These are phyloP conservation scores for Phascolomyces articulosus DNA, from an alignment of 371 early-diverging fungal species.

Conservation along the genomic window DNA sequence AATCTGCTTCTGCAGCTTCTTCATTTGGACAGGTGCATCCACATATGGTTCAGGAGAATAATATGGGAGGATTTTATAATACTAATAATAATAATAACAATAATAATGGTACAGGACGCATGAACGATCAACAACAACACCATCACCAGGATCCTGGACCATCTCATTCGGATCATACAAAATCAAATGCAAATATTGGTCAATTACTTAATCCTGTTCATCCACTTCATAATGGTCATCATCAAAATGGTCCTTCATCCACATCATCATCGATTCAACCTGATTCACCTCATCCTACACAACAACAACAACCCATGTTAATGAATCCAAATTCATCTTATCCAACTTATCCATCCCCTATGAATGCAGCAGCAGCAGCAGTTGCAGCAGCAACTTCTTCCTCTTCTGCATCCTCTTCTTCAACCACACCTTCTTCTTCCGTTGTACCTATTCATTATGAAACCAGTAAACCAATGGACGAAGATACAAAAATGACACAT, in stretches of 20 bases:
- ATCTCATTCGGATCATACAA: constrained; percentile 11
- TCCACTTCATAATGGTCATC: constrained; percentile 27
- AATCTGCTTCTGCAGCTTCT: constrained; percentile 6
- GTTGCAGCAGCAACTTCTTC: not conserved
- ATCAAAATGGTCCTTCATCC: constrained; percentile 10
- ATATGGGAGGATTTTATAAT: not conserved
- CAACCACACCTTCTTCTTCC: constrained; percentile 1
- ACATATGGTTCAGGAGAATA: constrained; percentile 6
- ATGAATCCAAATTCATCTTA: not conserved
- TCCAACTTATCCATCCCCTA: not conserved
- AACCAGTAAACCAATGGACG: not conserved
- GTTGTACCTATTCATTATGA: not conserved
- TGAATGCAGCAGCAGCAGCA: constrained; percentile 4
- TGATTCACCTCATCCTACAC: constrained; percentile 6
- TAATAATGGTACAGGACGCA: constrained; percentile 2
- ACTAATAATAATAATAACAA: constrained; percentile 1
- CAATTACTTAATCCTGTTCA: constrained; percentile 47
- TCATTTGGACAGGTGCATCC: constrained; percentile 1
- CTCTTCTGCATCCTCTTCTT: not conserved
- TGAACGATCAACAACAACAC: constrained; percentile 3
- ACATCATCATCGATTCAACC: constrained; percentile 1
- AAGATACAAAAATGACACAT: not conserved
- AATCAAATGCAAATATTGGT: constrained; percentile 28
- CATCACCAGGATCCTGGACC: constrained; percentile 7
- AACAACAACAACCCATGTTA: constrained; percentile 4